A percentile compares a stretch with the other conserved stretches of the same genome.
Conservation (phyloP, 306 rosid genomes). For the Fragaria vesca region DNA sequence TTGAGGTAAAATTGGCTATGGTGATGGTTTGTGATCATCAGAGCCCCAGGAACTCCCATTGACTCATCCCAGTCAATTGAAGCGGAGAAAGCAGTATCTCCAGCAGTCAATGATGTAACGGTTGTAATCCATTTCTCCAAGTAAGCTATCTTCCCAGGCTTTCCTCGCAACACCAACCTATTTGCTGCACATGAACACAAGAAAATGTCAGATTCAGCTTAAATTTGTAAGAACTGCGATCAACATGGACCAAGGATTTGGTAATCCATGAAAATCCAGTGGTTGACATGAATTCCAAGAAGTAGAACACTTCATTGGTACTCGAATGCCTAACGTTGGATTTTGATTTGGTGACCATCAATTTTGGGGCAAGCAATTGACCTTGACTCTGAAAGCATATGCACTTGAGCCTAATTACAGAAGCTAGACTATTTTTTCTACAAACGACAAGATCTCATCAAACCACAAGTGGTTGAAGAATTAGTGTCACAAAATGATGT, state of each 20-base stretch:
- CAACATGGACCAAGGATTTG: neutral
- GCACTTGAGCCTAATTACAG: neutral
- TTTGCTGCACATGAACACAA: slow-evolving; percentile 31
- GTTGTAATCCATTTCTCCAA: slow-evolving; percentile 75
- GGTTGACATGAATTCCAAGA: neutral
- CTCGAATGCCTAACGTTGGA: neutral
- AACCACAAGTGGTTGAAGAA: neutral
- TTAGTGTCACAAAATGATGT: neutral
- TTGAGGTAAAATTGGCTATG: slow-evolving; percentile 74
- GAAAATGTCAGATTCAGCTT: neutral
- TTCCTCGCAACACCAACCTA: slow-evolving; percentile 33
- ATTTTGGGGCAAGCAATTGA: neutral
- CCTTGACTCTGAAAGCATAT: neutral
- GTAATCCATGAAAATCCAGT: neutral
- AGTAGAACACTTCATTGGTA: neutral
- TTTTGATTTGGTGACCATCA: neutral
- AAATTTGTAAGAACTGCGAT: neutral
- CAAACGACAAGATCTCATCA: neutral
- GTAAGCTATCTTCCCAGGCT: slow-evolving; percentile 51
- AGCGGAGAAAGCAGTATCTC: slow-evolving; percentile 44
- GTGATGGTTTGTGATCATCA: slow-evolving; percentile 62
- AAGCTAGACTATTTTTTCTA: neutral
- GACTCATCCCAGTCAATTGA: slow-evolving; percentile 71
- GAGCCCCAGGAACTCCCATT: slow-evolving; percentile 78
- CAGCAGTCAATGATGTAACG: slow-evolving; percentile 33